phyloP scores from a whole-genome alignment of 306 rosid species.

The Vigna reflexopilosa region DNA sequence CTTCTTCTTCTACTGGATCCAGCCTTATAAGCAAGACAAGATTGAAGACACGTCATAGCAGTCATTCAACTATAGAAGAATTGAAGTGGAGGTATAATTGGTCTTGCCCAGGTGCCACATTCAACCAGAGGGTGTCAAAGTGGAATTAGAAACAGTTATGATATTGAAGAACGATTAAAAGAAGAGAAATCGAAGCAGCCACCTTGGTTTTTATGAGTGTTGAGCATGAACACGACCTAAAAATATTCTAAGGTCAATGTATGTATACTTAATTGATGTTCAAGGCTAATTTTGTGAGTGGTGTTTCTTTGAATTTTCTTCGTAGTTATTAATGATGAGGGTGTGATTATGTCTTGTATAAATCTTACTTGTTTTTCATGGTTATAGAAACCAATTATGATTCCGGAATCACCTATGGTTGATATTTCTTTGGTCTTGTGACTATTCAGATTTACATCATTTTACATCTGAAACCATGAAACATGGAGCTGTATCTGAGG shows the following conservation, averaged over 20 bases:
- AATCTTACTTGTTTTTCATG: slow-evolving; percentile 39
- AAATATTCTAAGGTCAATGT: slow-evolving; percentile 46
- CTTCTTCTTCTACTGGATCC: slow-evolving; percentile 77
- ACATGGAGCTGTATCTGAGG: slow-evolving; percentile 30
- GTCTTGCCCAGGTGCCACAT: slow-evolving; percentile 48
- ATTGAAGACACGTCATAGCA: slow-evolving; percentile 45
- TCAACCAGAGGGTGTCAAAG: slow-evolving; percentile 46
- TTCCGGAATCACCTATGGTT: slow-evolving; percentile 34
- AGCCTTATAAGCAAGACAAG: slow-evolving; percentile 60
- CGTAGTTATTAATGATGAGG: slow-evolving; percentile 38
- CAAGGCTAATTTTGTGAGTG: slow-evolving; percentile 48
- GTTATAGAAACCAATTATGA: slow-evolving; percentile 18
- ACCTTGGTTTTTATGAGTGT: slow-evolving; percentile 71
- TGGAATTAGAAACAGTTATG: slow-evolving; percentile 46
- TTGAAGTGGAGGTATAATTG: slow-evolving; percentile 45
- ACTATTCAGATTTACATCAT: slow-evolving; percentile 32
- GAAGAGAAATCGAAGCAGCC: slow-evolving; percentile 65
- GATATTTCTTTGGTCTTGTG: slow-evolving; percentile 33
- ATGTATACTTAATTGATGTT: slow-evolving; percentile 42
- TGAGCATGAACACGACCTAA: slow-evolving; percentile 64
- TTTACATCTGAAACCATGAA: slow-evolving; percentile 34
- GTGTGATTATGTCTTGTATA: slow-evolving; percentile 53
- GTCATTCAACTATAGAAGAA: slow-evolving; percentile 41
- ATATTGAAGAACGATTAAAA: slow-evolving; percentile 57
- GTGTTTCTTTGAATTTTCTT: slow-evolving; percentile 49